phyloP scores from a whole-genome alignment of 164 flowering plant genomes.

The Cinnamomum chago region DNA sequence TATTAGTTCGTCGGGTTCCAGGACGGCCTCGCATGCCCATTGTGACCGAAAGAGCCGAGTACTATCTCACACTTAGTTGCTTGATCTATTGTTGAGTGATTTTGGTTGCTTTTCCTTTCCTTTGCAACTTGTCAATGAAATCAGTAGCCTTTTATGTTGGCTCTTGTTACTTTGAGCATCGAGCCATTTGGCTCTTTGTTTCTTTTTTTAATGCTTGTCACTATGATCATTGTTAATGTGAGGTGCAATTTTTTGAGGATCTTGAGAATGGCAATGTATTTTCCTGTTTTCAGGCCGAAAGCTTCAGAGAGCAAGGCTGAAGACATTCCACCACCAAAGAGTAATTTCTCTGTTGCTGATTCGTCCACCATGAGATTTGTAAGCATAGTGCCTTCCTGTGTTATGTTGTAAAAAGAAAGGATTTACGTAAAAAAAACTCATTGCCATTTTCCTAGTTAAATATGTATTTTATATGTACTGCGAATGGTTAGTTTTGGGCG shows the following conservation, averaged over 20 bases:
- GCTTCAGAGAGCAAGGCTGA: conserved; percentile 38
- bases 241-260: neutral
- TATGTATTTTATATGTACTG: neutral
- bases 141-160: neutral
- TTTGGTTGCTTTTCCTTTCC: neutral
- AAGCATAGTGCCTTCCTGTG: conserved; percentile 20
- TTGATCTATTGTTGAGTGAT: conserved; percentile 3
- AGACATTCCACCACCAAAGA: conserved; percentile 43
- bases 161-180: too few relatives aligned
- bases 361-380: conserved; percentile 53
- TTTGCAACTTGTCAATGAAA: neutral
- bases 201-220: neutral
- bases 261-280: conserved; percentile 13
- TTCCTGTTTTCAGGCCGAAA: conserved; percentile 56
- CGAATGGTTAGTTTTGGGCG: neutral
- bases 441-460: neutral
- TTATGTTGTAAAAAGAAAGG: neutral
- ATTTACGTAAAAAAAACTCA: neutral
- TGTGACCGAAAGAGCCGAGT: conserved; percentile 75
- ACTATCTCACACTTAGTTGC: conserved; percentile 35
- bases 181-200: neutral
- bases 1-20: conserved; percentile 89
- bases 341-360: conserved; percentile 37
- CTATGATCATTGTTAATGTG: neutral
- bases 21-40: conserved; percentile 92